Base-by-base conservation (phyloP, 441 rosid species). In the Arabidopsis hybrid region DNA sequence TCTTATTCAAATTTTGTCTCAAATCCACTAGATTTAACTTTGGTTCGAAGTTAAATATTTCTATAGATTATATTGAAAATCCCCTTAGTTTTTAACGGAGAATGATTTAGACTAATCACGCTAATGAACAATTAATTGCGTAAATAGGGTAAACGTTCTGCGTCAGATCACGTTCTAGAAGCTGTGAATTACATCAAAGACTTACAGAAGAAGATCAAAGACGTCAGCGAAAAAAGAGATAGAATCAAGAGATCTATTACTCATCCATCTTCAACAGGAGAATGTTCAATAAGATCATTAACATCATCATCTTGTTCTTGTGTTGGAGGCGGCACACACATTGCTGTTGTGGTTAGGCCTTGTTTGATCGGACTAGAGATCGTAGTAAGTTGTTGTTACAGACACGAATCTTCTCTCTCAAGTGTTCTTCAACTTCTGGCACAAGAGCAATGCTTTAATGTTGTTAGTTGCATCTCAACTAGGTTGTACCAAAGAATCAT, bases 61-160 rank as follows among this genome's bases (percentile, higher is more conserved):
- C n/a, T 29, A 31, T 8, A 6, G 36, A 8, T 34, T 14, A 16
- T 8, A 56, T n/a, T 2, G 14, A 7, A 40, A 14, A 2, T 14
- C 4, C 21, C 12, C 62, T 38, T 34, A 45, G 5, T 53, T 53
- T 52, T 29, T 11, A 4, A 11, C 6, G 6, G 45, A 40, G 5
- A 11, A 40, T 1, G 45, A 40, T 40, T n/a, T 39, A 38, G 40
- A 26, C 8, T 57, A 11, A 8, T 49, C 10, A n/a, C 21, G 12
- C 4, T 42, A 13, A 52, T 38, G 4, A 53, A 29, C 3, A 53
- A 12, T 53, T 29, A 53, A 12, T 53, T 29, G 59, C 14, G 4
- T 72, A 65, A 49, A 43, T 67, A 88, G 93, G 96, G 89, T 46
- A 90, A 83, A 76, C 79, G 93, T 65, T 84, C 91, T 2, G 59